Evolutionary conservation across 2,329 filamentous ascomycete genomes (phyloP).

Genomic region (Alternaria dauci): DNA sequence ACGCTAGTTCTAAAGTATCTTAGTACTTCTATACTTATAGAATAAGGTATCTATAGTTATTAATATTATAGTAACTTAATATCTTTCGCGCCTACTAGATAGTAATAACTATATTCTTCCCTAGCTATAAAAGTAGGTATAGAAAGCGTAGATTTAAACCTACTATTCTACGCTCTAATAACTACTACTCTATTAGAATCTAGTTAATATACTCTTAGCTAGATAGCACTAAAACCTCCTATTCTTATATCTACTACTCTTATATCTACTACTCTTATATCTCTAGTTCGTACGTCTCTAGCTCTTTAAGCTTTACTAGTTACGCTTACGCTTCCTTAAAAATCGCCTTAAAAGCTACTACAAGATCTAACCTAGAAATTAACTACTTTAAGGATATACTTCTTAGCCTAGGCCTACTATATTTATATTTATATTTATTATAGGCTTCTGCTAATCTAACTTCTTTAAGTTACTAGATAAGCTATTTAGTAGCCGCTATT

Average conservation of each 20-base stretch:
- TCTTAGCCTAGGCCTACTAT: not conserved
- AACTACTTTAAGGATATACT: not conserved
- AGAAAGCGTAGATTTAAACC: slow-evolving; percentile 21
- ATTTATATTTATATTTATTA: not conserved
- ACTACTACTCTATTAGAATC: not conserved
- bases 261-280: not conserved
- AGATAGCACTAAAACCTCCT: not conserved
- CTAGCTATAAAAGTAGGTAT: slow-evolving; percentile 7
- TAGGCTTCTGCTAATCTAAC: slow-evolving; percentile 1
- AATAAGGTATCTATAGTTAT: slow-evolving; percentile 12
- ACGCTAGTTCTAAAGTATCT: slow-evolving; percentile 7
- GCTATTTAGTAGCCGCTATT: not conserved
- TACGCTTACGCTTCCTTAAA: not conserved
- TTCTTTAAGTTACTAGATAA: not conserved
- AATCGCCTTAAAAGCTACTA: not conserved
- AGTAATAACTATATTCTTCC: slow-evolving; percentile 8
- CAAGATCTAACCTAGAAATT: not conserved
- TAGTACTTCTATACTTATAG: slow-evolving; percentile 1
- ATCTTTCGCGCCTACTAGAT: not conserved
- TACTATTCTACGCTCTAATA: not conserved
- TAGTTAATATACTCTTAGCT: not conserved
- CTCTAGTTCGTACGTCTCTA: not conserved
- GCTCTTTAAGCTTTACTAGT: not conserved
- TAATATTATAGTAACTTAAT: not conserved
- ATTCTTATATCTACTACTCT: no score